Evolutionary conservation across 2,329 filamentous ascomycete genomes (phyloP), one percentile per base, ranked within the genome.

Genomic region (Stemphylium lycopersici): DNA sequence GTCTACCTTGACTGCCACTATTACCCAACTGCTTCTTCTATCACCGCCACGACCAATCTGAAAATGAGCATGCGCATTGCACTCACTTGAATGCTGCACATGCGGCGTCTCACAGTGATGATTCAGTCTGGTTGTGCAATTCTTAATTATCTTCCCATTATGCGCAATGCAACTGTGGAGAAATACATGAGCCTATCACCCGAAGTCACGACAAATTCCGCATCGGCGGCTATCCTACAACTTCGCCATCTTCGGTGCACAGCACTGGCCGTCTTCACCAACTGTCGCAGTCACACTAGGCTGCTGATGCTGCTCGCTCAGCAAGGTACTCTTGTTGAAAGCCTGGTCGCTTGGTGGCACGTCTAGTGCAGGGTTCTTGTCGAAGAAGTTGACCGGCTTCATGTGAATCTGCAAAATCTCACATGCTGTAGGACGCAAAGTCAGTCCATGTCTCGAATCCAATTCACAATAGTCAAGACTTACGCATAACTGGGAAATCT

Each of bases 381-480:
- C 75, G 58, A 85, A 85, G 75, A 86, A 86, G 63, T 86, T 84
- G 10, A 83, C 79, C 0, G 84, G 83, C 59, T 84, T 82, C 56
- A 86, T 71, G 48, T 81, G 76, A n/a, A 86, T 78, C 65, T 81
- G 83, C 50, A 85, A 74, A 12, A 82, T 80, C 74, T 86, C 83
- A 39, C 78, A 80, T 0, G 83, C 26, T 29, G 11, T 3, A 29
- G 26, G 26, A 6, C 10, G 11, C 26, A 29, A 10, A 10, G 8
- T 29, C 26, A 29, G 26, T 29, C 26, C 8, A 11, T 29, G 26
- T 29, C 26, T 11, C 26, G 6, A 29, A 10, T 29, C 8, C 5
- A 29, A 1, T 29, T 29, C 26, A 29, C 2, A 2, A 4, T 11
- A 5, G 26, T 29, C 26, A 29, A 29, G 3, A 29, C 26, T 29